Percentiles rank a stretch among this genome's conserved stretches.
phyloP scores from a whole-genome alignment of 805 yeast genomes.

The Barnettozyma vustinii region DNA sequence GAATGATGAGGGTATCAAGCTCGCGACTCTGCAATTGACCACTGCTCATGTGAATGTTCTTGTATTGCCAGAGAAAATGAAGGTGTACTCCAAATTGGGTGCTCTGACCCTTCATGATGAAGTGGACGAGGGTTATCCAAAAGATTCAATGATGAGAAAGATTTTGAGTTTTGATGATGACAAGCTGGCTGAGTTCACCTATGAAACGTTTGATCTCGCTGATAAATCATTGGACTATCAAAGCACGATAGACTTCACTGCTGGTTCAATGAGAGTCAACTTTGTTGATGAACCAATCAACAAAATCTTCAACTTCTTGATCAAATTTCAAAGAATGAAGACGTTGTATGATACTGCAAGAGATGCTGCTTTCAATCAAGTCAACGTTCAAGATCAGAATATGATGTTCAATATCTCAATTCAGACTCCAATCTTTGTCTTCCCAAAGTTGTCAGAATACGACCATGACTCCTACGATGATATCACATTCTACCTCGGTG shows the following conservation, averaged over 20 bases:
- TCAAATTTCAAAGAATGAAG: conserved; percentile 80
- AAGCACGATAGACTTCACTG: conserved; percentile 52
- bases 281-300: conserved; percentile 79
- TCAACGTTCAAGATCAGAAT: conserved; percentile 50
- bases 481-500: conserved; percentile 75
- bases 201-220: conserved; percentile 70
- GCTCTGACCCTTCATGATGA: conserved; percentile 77
- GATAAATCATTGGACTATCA: conserved; percentile 44
- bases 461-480: conserved; percentile 45
- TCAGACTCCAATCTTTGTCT: conserved; percentile 77
- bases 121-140: conserved; percentile 53
- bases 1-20: conserved; percentile 75
- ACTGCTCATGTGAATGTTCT: conserved; percentile 65
- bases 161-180: conserved; percentile 77
- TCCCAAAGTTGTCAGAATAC: conserved; percentile 54
- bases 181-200: conserved; percentile 73
- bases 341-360: conserved; percentile 84
- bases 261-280: conserved; percentile 72
- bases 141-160: conserved; percentile 54
- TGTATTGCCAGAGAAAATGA: conserved; percentile 72
- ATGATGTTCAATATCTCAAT: conserved; percentile 70
- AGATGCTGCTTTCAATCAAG: conserved; percentile 82
- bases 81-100: conserved; percentile 67
- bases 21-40: conserved; percentile 74
- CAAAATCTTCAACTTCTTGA: conserved; percentile 58